phyloP scores from a whole-genome alignment of 2,329 filamentous ascomycete species.

The Fusarium cyanostomum region DNA sequence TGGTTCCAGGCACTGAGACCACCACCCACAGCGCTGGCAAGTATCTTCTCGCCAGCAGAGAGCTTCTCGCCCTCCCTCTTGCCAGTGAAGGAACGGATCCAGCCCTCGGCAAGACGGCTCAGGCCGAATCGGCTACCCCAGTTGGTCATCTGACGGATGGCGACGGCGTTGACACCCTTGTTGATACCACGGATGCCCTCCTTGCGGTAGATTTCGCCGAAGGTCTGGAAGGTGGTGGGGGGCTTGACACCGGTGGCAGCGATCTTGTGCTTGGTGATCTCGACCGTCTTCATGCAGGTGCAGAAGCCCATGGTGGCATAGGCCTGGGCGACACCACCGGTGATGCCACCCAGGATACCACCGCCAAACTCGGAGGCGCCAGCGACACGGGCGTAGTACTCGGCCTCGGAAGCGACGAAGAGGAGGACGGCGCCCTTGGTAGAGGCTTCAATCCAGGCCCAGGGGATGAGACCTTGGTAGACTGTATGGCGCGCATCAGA shows the following conservation, averaged over 20 bases:
- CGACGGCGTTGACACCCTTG: conserved; percentile 97
- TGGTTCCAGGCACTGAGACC: conserved; percentile 98
- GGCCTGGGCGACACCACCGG: conserved; percentile 94
- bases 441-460: conserved; percentile 99
- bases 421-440: conserved; percentile 99
- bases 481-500: conserved; percentile 65
- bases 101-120: conserved; percentile 87
- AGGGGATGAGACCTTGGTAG: conserved; percentile 99
- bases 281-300: conserved; percentile 99
- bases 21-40: conserved; percentile 87
- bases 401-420: conserved; percentile 98
- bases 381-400: conserved; percentile 87
- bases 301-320: conserved; percentile 99
- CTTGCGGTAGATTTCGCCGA: conserved; percentile 95
- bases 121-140: conserved; percentile 98
- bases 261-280: conserved; percentile 98
- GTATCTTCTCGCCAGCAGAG: conserved; percentile 83
- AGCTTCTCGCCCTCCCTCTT: conserved; percentile 87
- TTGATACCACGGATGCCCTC: conserved; percentile 98
- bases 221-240: conserved; percentile 91
- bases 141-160: conserved; percentile 99
- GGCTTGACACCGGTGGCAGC: conserved; percentile 84
- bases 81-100: conserved; percentile 79
- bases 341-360: conserved; percentile 91
- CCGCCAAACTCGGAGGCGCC: conserved; percentile 88